phyloP scores from a whole-genome alignment of 108 stramenopile genomes.

The Nitzschia inconspicua region DNA sequence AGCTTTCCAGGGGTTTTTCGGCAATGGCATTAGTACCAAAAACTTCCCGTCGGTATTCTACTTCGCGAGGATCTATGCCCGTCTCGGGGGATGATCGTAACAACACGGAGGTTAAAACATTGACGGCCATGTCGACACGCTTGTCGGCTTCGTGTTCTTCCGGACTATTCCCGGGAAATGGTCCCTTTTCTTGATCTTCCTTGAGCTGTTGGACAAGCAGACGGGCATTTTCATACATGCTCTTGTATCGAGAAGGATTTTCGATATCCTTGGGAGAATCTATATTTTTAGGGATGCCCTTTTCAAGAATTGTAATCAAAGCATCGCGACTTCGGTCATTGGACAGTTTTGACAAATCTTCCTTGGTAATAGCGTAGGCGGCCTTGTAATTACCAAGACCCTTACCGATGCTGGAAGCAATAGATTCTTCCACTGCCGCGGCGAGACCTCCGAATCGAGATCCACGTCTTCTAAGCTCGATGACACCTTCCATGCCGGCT shows the following conservation, averaged over 20 bases:
- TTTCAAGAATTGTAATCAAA: slow-evolving; percentile 53
- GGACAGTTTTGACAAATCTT: slow-evolving; percentile 53
- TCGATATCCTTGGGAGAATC: slow-evolving; percentile 35
- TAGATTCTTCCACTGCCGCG: slow-evolving; percentile 34
- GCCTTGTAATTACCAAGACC: slow-evolving; percentile 14
- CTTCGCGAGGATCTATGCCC: slow-evolving; percentile 60
- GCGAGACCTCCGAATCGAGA: slow-evolving; percentile 55
- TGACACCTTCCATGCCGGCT: background rate
- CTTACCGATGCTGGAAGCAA: slow-evolving; percentile 36
- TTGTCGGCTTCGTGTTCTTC: slow-evolving; percentile 37
- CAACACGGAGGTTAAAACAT: slow-evolving; percentile 58
- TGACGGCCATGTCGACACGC: slow-evolving; percentile 68
- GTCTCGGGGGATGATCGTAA: slow-evolving; percentile 60
- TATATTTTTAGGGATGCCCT: slow-evolving; percentile 39
- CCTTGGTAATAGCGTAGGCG: slow-evolving; percentile 15
- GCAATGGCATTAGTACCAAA: slow-evolving; percentile 77
- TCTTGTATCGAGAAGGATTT: slow-evolving; percentile 22
- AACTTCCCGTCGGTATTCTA: slow-evolving; percentile 53
- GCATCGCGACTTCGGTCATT: slow-evolving; percentile 56
- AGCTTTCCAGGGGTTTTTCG: slow-evolving; percentile 69
- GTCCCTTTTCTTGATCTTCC: slow-evolving; percentile 24
- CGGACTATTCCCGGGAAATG: slow-evolving; percentile 29
- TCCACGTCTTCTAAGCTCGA: background rate
- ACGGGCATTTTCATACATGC: slow-evolving; percentile 25
- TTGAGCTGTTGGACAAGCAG: slow-evolving; percentile 43